A percentile compares a stretch with the other conserved stretches of the same genome.
Evolutionary conservation across 2,329 filamentous ascomycete species (phyloP).

Genomic region (Diplodia corticola): DNA sequence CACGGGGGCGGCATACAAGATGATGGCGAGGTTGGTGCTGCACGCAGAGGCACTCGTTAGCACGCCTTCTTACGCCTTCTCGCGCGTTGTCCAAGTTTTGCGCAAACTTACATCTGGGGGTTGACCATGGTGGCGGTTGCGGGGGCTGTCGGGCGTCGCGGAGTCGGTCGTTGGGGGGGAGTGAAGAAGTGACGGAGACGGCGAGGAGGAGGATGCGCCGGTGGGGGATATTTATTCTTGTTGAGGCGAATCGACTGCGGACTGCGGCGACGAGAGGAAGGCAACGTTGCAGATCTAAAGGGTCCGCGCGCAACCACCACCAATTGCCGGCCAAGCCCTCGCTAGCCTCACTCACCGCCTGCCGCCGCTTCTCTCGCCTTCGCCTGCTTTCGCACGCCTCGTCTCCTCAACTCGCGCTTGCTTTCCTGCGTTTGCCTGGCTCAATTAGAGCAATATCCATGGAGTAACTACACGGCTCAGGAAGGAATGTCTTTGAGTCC

Average conservation of each 20-base stretch:
- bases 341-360: background rate
- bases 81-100: background rate
- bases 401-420: background rate
- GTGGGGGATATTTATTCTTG: constrained; percentile 13
- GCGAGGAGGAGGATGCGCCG: background rate
- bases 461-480: background rate
- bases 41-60: constrained; percentile 26
- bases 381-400: background rate
- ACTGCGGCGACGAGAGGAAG: constrained; percentile 8
- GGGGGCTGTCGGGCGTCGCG: background rate
- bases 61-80: constrained; percentile 25
- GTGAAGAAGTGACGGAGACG: background rate
- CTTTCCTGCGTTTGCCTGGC: background rate
- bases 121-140: constrained; percentile 24
- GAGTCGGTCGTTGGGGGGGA: background rate
- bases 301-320: background rate
- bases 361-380: background rate
- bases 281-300: constrained; percentile 20
- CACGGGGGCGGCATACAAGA: constrained; percentile 54
- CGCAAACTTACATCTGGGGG: constrained; percentile 29
- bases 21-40: constrained; percentile 91
- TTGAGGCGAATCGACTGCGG: constrained; percentile 5
- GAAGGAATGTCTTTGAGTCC: background rate
- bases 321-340: background rate
- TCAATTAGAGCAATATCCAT: background rate